Conservation (phyloP, 371 early-diverging fungal species). For the Mucor lusitanicus region DNA sequence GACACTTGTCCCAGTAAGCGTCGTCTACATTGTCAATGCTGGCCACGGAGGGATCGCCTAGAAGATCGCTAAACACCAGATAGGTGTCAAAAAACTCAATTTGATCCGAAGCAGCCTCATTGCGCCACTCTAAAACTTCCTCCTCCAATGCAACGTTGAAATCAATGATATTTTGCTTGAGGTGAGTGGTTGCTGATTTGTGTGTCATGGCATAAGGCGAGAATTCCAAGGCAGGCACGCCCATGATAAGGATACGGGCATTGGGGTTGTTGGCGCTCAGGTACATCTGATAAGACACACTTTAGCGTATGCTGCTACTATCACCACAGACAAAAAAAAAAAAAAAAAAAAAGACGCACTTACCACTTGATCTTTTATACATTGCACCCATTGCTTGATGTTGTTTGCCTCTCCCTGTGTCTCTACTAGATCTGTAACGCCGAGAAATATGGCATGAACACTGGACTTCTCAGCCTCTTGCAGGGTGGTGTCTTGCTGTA, state of each 20-base stretch:
- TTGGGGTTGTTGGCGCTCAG: conserved; percentile 22
- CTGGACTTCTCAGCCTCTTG: conserved; percentile 6
- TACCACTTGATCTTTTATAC: conserved; percentile 38
- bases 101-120: conserved; percentile 1
- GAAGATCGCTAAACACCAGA: conserved; percentile 30
- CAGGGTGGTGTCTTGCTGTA: background rate
- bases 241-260: conserved; percentile 30
- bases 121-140: conserved; percentile 25
- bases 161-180: conserved; percentile 32
- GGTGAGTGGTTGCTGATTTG: background rate
- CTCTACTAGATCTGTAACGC: conserved; percentile 36
- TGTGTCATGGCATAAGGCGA: conserved; percentile 32
- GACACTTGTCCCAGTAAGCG: conserved; percentile 52
- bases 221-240: conserved; percentile 45
- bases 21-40: conserved; percentile 37
- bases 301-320: background rate
- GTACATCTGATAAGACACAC: conserved; percentile 14
- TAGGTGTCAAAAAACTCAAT: conserved; percentile 34
- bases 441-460: conserved; percentile 39
- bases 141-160: conserved; percentile 45
- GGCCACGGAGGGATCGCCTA: conserved; percentile 36
- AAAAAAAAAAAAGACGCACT: background rate
- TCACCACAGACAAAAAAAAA: background rate
- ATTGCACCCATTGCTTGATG: conserved; percentile 22
- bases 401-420: conserved; percentile 16